phyloP scores from a whole-genome alignment of 106 monocot genomes.

The Ottelia alismoides region DNA sequence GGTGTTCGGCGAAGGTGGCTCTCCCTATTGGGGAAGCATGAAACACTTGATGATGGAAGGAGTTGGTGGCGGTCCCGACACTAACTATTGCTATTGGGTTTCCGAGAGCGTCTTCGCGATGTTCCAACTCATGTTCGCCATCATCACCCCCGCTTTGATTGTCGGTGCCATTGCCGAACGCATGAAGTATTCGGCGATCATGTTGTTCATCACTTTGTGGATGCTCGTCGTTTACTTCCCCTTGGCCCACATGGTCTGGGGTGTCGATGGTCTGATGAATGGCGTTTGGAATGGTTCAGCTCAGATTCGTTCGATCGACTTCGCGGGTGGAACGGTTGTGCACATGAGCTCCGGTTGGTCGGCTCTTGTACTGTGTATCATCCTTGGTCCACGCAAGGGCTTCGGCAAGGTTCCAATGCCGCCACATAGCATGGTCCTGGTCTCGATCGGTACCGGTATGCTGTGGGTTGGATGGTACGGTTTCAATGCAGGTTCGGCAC shows the following conservation, averaged over 20 bases:
- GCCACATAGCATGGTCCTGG: not conserved
- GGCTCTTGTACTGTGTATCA: not conserved
- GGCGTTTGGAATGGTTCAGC: not conserved
- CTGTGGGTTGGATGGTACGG: too few species aligned
- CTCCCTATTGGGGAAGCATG: not conserved
- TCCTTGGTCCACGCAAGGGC: not conserved
- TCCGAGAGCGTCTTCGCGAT: not conserved
- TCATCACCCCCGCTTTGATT: too few species aligned
- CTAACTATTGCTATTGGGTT: not conserved
- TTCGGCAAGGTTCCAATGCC: not conserved
- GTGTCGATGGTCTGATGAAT: not conserved
- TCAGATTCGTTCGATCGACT: not conserved
- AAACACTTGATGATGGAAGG: not conserved
- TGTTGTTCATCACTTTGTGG: not conserved
- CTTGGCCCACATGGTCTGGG: not conserved
- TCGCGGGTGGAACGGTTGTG: too few species aligned
- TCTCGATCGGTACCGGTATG: not conserved
- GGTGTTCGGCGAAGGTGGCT: not conserved
- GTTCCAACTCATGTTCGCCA: too few species aligned
- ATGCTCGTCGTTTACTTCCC: too few species aligned
- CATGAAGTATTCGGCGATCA: not conserved
- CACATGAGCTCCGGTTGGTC: not conserved
- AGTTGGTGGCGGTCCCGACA: not conserved
- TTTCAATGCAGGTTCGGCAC: not conserved
- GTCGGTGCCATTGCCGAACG: too few species aligned